phyloP scores from a whole-genome alignment of 495 filamentous ascomycete species.

The Aspergillus homomorphus region DNA sequence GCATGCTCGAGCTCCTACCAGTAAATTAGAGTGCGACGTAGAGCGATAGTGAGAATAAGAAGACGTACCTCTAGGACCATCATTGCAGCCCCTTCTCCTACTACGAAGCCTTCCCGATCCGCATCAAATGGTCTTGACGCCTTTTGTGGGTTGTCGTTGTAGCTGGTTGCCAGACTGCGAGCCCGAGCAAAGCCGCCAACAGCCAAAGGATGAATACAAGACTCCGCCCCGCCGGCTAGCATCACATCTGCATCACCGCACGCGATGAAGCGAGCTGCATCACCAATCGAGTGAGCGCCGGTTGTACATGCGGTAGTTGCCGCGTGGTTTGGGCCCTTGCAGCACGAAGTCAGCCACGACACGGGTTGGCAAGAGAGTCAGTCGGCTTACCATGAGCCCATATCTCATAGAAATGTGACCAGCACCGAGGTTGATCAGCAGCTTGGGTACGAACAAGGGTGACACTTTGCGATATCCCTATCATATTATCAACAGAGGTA shows the following conservation, averaged over 20 bases:
- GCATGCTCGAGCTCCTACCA: conserved; percentile 79
- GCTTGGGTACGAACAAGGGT: conserved; percentile 84
- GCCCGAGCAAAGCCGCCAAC: conserved; percentile 89
- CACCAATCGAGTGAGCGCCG: conserved; percentile 88
- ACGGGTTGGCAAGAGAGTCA: not conserved
- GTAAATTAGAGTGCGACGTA: not conserved
- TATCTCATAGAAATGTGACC: conserved; percentile 93
- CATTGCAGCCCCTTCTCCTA: conserved; percentile 88
- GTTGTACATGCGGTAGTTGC: conserved; percentile 94
- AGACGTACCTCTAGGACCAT: conserved; percentile 70
- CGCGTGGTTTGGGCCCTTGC: conserved; percentile 81
- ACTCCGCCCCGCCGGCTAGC: conserved; percentile 90
- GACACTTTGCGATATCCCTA: conserved; percentile 90
- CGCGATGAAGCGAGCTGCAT: conserved; percentile 86
- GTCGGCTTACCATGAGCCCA: conserved; percentile 63
- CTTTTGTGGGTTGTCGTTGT: conserved; percentile 67
- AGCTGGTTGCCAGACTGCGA: conserved; percentile 75
- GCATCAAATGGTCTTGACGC: conserved; percentile 86
- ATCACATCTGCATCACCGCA: conserved; percentile 91
- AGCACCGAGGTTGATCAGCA: conserved; percentile 91
- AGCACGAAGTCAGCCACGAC: not conserved
- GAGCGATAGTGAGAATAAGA: not conserved
- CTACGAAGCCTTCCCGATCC: conserved; percentile 81
- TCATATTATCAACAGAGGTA: conserved; percentile 3
- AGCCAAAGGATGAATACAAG: conserved; percentile 92